A percentile compares a stretch with the other conserved stretches of the same genome.
phyloP scores from a whole-genome alignment of 108 stramenopile genomes.

The Schizochytrium sp. region DNA sequence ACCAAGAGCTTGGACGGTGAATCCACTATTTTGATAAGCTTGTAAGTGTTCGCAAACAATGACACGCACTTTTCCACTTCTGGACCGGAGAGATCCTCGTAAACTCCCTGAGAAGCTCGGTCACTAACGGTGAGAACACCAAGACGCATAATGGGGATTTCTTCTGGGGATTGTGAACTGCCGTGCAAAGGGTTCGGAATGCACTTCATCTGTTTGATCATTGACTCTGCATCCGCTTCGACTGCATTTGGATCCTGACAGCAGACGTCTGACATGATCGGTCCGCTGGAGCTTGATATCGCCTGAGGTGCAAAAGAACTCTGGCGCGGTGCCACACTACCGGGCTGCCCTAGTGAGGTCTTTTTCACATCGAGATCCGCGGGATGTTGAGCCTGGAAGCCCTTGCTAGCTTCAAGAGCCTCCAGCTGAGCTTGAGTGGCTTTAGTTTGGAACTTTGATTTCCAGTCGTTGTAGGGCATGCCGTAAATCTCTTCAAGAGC shows the following conservation, averaged over 20 bases:
- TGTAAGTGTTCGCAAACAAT: conserved; percentile 67
- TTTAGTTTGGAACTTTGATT: conserved; percentile 81
- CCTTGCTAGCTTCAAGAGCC: conserved; percentile 80
- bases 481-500: conserved; percentile 87
- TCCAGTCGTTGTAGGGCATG: conserved; percentile 85
- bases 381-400: conserved; percentile 83
- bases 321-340: not conserved
- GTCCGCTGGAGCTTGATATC: not conserved
- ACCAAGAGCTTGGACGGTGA: conserved; percentile 71
- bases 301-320: not conserved
- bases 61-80: conserved; percentile 75
- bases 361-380: not conserved
- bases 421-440: conserved; percentile 81
- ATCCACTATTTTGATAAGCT: not conserved
- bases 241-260: conserved; percentile 76
- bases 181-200: too few species aligned
- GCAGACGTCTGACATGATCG: conserved; percentile 88
- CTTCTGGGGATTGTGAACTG: conserved; percentile 1
- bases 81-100: conserved; percentile 86
- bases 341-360: not conserved
- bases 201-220: not conserved
- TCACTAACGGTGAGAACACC: conserved; percentile 88
- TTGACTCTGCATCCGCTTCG: not conserved
- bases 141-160: conserved; percentile 71
- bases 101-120: conserved; percentile 80